phyloP scores from a whole-genome alignment of 805 yeast genomes.

The Ogataea pignaliae region DNA sequence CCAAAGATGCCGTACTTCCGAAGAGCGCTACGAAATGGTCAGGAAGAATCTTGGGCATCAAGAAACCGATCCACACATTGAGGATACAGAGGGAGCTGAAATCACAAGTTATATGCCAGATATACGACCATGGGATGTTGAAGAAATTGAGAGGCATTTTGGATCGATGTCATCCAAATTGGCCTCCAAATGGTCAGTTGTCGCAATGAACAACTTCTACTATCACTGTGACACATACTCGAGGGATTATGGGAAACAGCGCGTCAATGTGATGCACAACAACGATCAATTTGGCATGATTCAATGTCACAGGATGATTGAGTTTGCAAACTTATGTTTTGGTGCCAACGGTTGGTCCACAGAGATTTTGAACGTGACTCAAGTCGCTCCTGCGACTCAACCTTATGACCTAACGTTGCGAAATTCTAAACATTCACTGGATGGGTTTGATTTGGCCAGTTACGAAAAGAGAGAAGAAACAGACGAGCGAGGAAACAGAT shows the following conservation, averaged over 20 bases:
- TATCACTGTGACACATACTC: conserved; percentile 11
- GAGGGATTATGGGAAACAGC: conserved; percentile 6
- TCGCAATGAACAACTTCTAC: conserved; percentile 15
- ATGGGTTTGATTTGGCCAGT: conserved; percentile 4
- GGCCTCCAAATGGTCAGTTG: conserved; percentile 26
- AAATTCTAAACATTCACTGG: conserved; percentile 2
- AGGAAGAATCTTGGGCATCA: neutral
- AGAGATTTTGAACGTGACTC: neutral
- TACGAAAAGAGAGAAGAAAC: conserved; percentile 11
- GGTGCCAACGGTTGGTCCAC: conserved; percentile 52
- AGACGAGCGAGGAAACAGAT: conserved; percentile 16
- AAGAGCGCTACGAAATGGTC: neutral
- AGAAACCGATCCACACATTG: no score
- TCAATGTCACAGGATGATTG: conserved; percentile 23
- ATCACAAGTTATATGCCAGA: conserved; percentile 18
- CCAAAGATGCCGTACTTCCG: neutral
- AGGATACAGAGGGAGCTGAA: neutral
- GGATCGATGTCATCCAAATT: conserved; percentile 18
- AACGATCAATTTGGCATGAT: conserved; percentile 15
- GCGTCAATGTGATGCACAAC: neutral
- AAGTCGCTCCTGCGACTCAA: neutral
- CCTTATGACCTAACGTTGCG: neutral
- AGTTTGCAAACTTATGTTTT: conserved; percentile 43
- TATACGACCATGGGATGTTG: conserved; percentile 15
- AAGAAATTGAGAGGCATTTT: conserved; percentile 18